Base-by-base conservation (phyloP, 2,329 filamentous ascomycete species). In the Penicillium sp. region DNA sequence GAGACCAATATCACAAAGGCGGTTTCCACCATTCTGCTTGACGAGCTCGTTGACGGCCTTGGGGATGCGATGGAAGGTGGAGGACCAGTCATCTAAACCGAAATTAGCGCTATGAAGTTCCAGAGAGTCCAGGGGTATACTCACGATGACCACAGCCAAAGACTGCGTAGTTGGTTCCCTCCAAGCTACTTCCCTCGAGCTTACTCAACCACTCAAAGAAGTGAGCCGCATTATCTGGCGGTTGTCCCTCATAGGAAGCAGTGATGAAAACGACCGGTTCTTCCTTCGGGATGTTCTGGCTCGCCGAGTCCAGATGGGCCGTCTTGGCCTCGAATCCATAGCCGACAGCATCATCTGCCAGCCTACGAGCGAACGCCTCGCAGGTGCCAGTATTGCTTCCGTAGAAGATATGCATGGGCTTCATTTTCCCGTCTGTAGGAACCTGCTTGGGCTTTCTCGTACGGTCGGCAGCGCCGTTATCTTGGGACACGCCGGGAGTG, bases 331-430 rank as follows among this genome's bases (percentile, higher is more conserved):
- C 70, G 68, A 85, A 90, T 0, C 88, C 88, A 59, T 84, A 83
- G 3, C 68, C 67, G 2, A 75, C 61, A 0, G 86, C 86, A 61
- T 84, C 80, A 7, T 78, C 75, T 0, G 84, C 85, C 9, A 91
- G 67, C 23, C 81, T 77, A 55, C 86, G 80, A 1, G 88, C 84
- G 39, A 91, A 78, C 1, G 84, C 78, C 68, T 91, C 86, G 66
- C 88, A 91, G 1, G 88, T 91, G 0, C 88, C 88, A 2, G 84
- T 85, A 64, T 90, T 90, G 15, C 85, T 88, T 2, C 89, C 89
- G 63, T 89, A 91, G 36, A 86, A 81, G 17, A 92, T 80, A n/a
- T 81, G 81, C 57, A 92, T 75, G 1, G 78, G 75, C 57, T 78
- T 78, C 20, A 67, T 58, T 13, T 66, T 48, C 3, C 49, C 54